Evolutionary conservation across 345 rosid species (phyloP), one percentile per base, ranked within the genome.

Genomic region (Corchorus capsularis): DNA sequence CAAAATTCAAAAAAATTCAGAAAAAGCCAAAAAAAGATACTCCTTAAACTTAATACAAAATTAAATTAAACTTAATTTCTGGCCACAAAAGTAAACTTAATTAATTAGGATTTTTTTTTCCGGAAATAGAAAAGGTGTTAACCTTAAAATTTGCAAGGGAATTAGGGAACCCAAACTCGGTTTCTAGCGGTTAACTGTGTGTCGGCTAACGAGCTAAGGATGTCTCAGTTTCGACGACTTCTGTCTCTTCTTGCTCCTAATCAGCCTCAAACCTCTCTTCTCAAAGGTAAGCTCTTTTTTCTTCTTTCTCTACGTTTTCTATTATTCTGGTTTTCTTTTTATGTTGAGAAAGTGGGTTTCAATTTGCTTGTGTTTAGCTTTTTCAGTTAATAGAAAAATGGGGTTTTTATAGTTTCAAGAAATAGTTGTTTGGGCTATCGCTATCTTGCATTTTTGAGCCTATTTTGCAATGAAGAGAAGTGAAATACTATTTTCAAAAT

Each of bases 121-220:
- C 27, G 27, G 27, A 27, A 27, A 27, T 27, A 27, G 27, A 27
- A 27, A 27, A 27, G 27, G 27, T 0, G 27, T 27, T 27, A 1
- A 27, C 27, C 27, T 27, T 27, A 27, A 27, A 27, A 27, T 27
- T 27, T 0, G 27, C 27, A 27, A 27, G 27, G 27, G 27, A n/a
- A n/a, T n/a, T 27, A 39, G 43, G 0, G 43, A 39, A 39, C 16
- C 22, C 41, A 34, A 68, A 27, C 11, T 68, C 22, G 2, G 22
- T 4, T 49, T 4, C 41, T 69, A 69, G 35, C 61, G 32, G 35
- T 52, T 70, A 46, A 16, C 20, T 34, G 11, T 4, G 34, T 35
- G 59, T 52, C 61, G 17, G 73, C 73, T 11, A 35, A 81, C 81
- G 84, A 81, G 73, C 73, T 11, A 35, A 81, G 82, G 84, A 81